Evolutionary conservation across 768 basidiomycete species (phyloP).

Genomic region (Boletus rubropictus): DNA sequence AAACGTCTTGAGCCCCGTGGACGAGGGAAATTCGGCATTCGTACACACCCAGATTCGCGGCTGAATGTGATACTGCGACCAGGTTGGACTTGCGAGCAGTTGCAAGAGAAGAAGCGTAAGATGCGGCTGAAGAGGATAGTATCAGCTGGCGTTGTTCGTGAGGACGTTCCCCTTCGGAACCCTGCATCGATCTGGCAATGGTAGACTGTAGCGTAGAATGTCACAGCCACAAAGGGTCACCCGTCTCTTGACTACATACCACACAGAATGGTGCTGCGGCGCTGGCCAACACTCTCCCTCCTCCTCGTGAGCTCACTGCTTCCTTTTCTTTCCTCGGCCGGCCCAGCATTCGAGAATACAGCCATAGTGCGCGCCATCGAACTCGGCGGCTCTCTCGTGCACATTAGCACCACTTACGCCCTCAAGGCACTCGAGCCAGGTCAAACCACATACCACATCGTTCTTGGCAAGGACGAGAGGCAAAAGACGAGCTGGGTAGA

Average conservation of each 20-base stretch:
- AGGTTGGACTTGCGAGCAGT: conserved; percentile 71
- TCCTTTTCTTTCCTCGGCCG: conserved; percentile 35
- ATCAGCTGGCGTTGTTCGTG: conserved; percentile 72
- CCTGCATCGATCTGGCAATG: conserved; percentile 71
- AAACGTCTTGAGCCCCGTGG: conserved; percentile 78
- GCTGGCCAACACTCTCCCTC: conserved; percentile 43
- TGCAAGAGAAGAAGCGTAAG: conserved; percentile 53
- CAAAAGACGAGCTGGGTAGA: conserved; percentile 72
- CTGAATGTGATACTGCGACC: conserved; percentile 74
- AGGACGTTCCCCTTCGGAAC: conserved; percentile 75
- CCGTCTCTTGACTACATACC: conserved; percentile 15
- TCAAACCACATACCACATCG: conserved; percentile 61
- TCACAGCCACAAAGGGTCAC: conserved; percentile 8
- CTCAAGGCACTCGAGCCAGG: conserved; percentile 64
- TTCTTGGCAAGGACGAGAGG: conserved; percentile 57
- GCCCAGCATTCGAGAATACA: conserved; percentile 75
- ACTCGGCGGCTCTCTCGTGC: conserved; percentile 81
- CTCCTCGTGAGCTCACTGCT: conserved; percentile 40
- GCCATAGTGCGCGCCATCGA: conserved; percentile 86
- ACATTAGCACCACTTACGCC: conserved; percentile 85
- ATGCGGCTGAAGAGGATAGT: conserved; percentile 72
- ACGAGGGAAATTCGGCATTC: conserved; percentile 73
- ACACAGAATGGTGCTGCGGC: conserved; percentile 36
- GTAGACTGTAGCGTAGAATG: conserved; percentile 33
- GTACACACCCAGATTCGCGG: conserved; percentile 68